Evolutionary conservation across 371 early-diverging fungal species (phyloP), one percentile per base, ranked within the genome.

Genomic region (Parasitella parasitica): DNA sequence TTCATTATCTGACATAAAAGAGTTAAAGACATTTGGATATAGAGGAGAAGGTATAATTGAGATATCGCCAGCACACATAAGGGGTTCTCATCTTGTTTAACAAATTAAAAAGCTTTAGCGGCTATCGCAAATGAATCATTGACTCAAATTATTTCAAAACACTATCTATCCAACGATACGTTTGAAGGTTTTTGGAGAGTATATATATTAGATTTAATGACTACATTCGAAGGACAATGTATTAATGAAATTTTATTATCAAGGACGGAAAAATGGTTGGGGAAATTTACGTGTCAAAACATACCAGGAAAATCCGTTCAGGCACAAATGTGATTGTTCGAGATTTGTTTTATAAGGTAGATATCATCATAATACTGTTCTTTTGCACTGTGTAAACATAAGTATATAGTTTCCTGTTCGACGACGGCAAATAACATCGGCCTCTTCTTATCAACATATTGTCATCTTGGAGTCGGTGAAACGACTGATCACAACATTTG

Each of bases 301-400:
- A 71, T n/a, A 76, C 43, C 5, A 32, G 70, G 34, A 71, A 75
- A 46, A 53, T 26, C 48, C 69, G 58, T 26, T 70, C 83, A 52
- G 91, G 91, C 22, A 89, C 91, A 6, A 82, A 78, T 5, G 82
- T 89, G 0, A 69, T 76, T 16, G 80, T 86, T 11, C 76, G 80
- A 7, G 88, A 88, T 67, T 57, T 91, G n/a, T 91, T 91, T 53
- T 86, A 83, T 76, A 89, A 88, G 72, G 90, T 87, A 32, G 32
- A 3, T 32, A 32, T 4, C 11, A 32, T 32, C 11, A 32, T 32
- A 32, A 22, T 12, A n/a, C n/a, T n/a, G n/a, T n/a, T n/a, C n/a
- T n/a, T n/a, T n/a, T n/a, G n/a, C n/a, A n/a, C n/a, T n/a, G n/a
- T n/a, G n/a, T n/a, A n/a, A n/a, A n/a, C n/a, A 32, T 32, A 6